Percentiles rank a stretch among this genome's conserved stretches.
Conservation (phyloP, 2,329 filamentous ascomycete species). For the Trichoderma pleuroti region DNA sequence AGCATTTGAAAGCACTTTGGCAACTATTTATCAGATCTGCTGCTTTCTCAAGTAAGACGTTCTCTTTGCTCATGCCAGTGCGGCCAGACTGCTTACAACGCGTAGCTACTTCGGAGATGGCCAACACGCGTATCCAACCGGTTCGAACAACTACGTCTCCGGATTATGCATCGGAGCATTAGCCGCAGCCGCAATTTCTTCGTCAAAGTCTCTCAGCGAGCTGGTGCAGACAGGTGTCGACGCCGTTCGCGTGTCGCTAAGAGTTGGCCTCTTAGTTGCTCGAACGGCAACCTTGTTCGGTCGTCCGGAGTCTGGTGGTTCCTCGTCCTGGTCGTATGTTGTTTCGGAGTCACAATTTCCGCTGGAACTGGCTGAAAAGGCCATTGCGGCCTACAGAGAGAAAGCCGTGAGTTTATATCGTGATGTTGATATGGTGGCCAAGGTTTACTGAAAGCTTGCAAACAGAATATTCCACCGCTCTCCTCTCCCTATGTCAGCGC, state of each 20-base stretch:
- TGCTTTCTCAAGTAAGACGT: constrained; percentile 5
- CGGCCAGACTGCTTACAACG: not conserved
- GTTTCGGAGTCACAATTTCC: constrained; percentile 2
- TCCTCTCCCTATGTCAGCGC: constrained; percentile 17
- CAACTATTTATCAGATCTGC: constrained; percentile 15
- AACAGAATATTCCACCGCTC: not conserved
- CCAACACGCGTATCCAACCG: not conserved
- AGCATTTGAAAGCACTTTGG: constrained; percentile 12
- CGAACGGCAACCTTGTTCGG: constrained; percentile 10
- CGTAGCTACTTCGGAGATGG: constrained; percentile 10
- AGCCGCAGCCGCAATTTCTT: constrained; percentile 16
- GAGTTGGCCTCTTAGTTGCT: constrained; percentile 11
- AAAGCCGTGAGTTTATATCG: not conserved
- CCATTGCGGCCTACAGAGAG: not conserved
- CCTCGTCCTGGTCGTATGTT: constrained; percentile 13
- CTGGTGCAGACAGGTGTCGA: constrained; percentile 11
- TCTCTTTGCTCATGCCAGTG: not conserved
- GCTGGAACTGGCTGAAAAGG: not conserved
- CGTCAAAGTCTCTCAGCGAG: constrained; percentile 7
- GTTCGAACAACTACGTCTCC: not conserved
- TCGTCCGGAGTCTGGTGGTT: not conserved
- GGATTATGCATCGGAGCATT: constrained; percentile 16
- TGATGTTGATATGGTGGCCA: not conserved
- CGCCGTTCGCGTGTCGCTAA: constrained; percentile 9
- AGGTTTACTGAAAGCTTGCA: not conserved